Evolutionary conservation across 768 basidiomycete genomes (phyloP), one percentile per base, ranked within the genome.

Genomic region (Pulveroboletus sp.): DNA sequence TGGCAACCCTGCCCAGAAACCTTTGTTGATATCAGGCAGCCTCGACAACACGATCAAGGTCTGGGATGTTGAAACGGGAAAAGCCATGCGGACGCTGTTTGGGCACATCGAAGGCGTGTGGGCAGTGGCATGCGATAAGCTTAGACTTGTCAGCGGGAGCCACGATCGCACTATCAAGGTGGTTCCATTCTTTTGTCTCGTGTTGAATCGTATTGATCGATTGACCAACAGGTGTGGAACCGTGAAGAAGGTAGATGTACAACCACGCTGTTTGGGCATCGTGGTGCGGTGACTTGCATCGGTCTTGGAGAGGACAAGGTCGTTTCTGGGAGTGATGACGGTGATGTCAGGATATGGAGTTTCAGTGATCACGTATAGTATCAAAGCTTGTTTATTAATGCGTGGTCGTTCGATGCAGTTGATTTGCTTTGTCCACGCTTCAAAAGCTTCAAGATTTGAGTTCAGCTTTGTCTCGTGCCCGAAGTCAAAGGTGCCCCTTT

Each of bases 31-130:
- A 52, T 91, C 93, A 4, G 94, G 91, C 4, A 87, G 87, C 60
- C 74, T 97, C 56, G 94, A 98, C 65, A 97, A 97, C 63, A 97
- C 94, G 25, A 85, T 98, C 71, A 93, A 90, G 66, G 61, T 94
- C 35, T 99, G 97, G 97, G 93, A 98, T 61, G 81, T 98, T 23
- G 91, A 94, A 58, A 80, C 84, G 2, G 92, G 87, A 34, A 82
- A 85, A 60, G 76, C 84, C 20, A 72, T 80, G 40, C 75, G 80
- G 60, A 97, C 97, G 35, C 78, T 94, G 53, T 99, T 99, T 66
- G 97, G 94, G 2, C 94, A 97, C 66, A 94, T 98, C 59, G 97
- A 99, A 64, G 97, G 97, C 45, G 93, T 99, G 16, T 99, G 97
- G 97, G 85, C 84, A 4, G 88, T 98, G 25, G 93, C 92, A 20